Evolutionary conservation across 306 rosid species (phyloP), one percentile per base, ranked within the genome.

Genomic region (Prosopis cineraria): DNA sequence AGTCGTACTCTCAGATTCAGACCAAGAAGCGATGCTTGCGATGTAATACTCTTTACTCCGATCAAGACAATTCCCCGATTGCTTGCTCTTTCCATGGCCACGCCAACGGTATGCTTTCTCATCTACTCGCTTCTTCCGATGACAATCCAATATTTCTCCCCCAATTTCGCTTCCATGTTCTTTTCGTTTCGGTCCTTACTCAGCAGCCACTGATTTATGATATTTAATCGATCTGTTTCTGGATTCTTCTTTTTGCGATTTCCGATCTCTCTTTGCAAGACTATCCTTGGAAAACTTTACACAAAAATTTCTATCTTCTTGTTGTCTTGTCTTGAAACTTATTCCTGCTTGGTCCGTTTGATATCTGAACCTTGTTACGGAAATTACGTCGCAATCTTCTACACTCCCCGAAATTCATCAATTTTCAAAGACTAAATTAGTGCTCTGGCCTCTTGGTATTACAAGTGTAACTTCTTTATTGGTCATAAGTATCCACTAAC

Each of bases 31-130:
- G 71, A 19, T 90, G 98, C 81, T 79, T 93, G 64, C 85, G 98
- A 68, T 93, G 98, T 89, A 78, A 55, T 60, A 90, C 81, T 73
- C 88, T 84, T 69, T 93, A 89, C 88, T 81, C 84, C 0, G 88
- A 88, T 74, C 44, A 74, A 43, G 81, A 88, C 22, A 90, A 67
- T 22, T 67, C 72, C 2, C 52, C 91, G 1, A 30, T 82, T 33
- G 88, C 94, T 79, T 93, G 98, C 85, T 87, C 90, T 82, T 93
- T 93, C 90, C 96, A 93, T 4, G 96, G 96, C 84, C 98, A 93
- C 73, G 53, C 84, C 70, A 93, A 88, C n/a, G 96, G 96, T 93
- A 86, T 37, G 47, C 3, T 27, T 29, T 67, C 80, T 66, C 25
- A 3, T 41, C 41, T 45, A 47, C 44, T 14, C 56, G 45, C 45